phyloP scores from a whole-genome alignment of 768 basidiomycete species.

The Boletus huronensis region DNA sequence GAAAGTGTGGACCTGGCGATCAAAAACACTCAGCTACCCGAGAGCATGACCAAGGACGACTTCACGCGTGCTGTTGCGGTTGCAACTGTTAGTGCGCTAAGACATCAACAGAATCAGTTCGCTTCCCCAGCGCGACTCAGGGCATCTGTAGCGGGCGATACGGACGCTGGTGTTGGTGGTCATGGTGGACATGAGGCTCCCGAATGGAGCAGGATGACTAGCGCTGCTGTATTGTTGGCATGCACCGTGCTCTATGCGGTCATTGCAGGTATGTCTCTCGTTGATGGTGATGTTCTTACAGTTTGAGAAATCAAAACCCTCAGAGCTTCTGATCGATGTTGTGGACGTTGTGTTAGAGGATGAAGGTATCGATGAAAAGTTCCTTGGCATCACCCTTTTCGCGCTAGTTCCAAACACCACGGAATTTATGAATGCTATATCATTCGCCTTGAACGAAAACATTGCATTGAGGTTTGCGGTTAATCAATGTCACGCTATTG shows the following conservation, averaged over 20 bases:
- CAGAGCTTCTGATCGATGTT: conserved; percentile 92
- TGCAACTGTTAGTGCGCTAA: conserved; percentile 86
- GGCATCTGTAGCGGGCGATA: conserved; percentile 35
- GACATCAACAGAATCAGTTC: conserved; percentile 66
- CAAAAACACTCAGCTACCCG: conserved; percentile 55
- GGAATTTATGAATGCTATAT: conserved; percentile 99
- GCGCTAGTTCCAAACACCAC: conserved; percentile 98
- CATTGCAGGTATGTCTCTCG: conserved; percentile 75
- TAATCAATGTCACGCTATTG: neutral
- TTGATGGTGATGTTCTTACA: neutral
- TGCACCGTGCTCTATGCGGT: conserved; percentile 93
- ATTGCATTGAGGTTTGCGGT: conserved; percentile 85
- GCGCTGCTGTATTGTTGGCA: conserved; percentile 81
- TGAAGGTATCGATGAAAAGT: conserved; percentile 95
- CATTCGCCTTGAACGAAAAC: conserved; percentile 94
- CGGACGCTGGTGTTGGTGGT: conserved; percentile 47
- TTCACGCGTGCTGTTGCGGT: conserved; percentile 93
- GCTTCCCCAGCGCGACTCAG: conserved; percentile 49
- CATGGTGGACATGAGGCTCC: conserved; percentile 93
- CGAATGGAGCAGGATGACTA: conserved; percentile 89
- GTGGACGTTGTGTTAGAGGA: conserved; percentile 90
- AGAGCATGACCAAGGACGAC: conserved; percentile 76
- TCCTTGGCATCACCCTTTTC: conserved; percentile 93
- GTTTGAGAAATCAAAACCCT: neutral
- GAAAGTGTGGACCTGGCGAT: conserved; percentile 79